A percentile compares a stretch with the other conserved stretches of the same genome.
phyloP scores from a whole-genome alignment of 2,329 filamentous ascomycete genomes.

The Trichoderma citrinoviride region DNA sequence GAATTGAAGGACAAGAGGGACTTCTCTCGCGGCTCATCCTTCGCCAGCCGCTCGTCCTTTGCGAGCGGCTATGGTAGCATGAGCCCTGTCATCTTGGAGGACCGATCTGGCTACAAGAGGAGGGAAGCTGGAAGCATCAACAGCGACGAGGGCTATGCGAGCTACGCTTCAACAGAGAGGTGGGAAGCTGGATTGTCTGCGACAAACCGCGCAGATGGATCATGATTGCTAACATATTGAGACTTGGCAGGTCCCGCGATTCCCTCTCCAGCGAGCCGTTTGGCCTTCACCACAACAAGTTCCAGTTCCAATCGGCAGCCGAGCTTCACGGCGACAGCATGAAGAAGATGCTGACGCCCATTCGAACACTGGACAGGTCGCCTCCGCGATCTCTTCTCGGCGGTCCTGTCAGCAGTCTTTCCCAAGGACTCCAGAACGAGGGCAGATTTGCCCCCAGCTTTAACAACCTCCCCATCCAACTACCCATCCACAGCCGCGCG shows the following conservation, averaged over 20 bases:
- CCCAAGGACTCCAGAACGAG: constrained; percentile 39
- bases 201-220: constrained; percentile 12
- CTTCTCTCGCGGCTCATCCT: constrained; percentile 28
- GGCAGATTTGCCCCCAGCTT: constrained; percentile 41
- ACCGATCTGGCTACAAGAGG: constrained; percentile 36
- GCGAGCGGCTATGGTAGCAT: constrained; percentile 44
- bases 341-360: constrained; percentile 55
- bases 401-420: constrained; percentile 41
- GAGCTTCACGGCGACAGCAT: constrained; percentile 50
- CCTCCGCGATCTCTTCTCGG: constrained; percentile 46
- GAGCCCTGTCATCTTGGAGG: constrained; percentile 36
- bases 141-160: constrained; percentile 46
- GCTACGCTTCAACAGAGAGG: constrained; percentile 42
- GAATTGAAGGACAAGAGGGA: constrained; percentile 35
- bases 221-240: constrained; percentile 23
- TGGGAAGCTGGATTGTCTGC: constrained; percentile 25
- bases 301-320: constrained; percentile 46
- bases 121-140: constrained; percentile 32
- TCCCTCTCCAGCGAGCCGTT: constrained; percentile 42
- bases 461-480: constrained; percentile 45
- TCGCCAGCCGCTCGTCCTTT: constrained; percentile 28
- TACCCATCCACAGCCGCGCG: constrained; percentile 40
- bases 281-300: constrained; percentile 50
- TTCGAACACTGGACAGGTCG: constrained; percentile 44
- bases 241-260: constrained; percentile 40